Evolutionary conservation across 495 filamentous ascomycete genomes (phyloP), one percentile per base, ranked within the genome.

Genomic region (Talaromyces wortmannii): DNA sequence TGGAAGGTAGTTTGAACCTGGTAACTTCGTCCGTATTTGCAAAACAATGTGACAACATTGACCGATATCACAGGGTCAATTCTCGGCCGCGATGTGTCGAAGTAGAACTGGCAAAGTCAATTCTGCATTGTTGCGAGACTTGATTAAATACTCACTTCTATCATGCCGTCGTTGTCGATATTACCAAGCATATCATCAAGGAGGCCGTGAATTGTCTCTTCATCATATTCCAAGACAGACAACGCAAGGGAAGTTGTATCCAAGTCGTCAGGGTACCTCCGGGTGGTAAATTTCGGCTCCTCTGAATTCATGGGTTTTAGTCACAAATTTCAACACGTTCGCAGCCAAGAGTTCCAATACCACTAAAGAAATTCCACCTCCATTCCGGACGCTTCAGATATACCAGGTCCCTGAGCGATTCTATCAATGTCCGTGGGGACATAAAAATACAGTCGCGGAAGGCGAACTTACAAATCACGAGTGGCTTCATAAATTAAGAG

Each of bases 1-100:
- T 42, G 2, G 59, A 78, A 50, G 63, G 77, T 57, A 63, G 67
- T 31, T 58, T 65, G 36, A 60, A 79, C 48, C 61, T 80, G 30
- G 66, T 78, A 30, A 51, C 61, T 56, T 11, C 63, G 59, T 7
- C 36, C 45, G 51, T 61, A 57, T 5, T 47, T 56, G 45, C 50
- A 31, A 55, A 68, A 66, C 10, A 56, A 11, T 5, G 5, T 32
- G 5, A 66, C 52, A n/a, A 66, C 53, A 42, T 64, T 68, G 45
- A 55, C 5, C 40, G 52, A 57, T 10, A 66, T 52, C 6, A 66
- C 53, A 4, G 63, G 45, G 36, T 66, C 63, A 15, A 61, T 48
- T 13, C 63, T 58, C 4, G 55, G 57, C 16, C 58, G 18, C 8
- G 31, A 55, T 16, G 8, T 17, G 45, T 59, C 52, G 23, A 61